These are phyloP conservation scores for Peronospora tabacina DNA, from an alignment of 352 stramenopile genomes.

Conservation along the genomic window DNA sequence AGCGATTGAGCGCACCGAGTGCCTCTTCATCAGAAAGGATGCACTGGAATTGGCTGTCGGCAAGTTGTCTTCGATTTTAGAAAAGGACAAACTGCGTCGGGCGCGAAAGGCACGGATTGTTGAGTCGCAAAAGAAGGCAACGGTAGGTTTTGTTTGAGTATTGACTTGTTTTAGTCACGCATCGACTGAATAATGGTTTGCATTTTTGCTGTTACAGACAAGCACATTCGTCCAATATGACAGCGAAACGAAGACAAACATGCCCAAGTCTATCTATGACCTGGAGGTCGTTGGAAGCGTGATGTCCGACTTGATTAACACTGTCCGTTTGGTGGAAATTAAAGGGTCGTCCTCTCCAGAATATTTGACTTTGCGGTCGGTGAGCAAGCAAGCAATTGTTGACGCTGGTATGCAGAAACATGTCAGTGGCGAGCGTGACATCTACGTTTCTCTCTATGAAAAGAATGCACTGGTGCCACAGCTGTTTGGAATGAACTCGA, in stretches of 20 bases:
- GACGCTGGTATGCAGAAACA: slow-evolving; percentile 81
- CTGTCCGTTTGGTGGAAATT: slow-evolving; percentile 57
- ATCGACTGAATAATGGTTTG: neutral
- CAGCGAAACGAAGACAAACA: slow-evolving; percentile 29
- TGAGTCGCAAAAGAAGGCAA: slow-evolving; percentile 45
- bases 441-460: slow-evolving; percentile 74
- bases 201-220: slow-evolving; percentile 21
- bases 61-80: slow-evolving; percentile 67
- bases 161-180: neutral
- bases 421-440: slow-evolving; percentile 70
- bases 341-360: slow-evolving; percentile 43
- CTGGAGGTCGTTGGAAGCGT: slow-evolving; percentile 68
- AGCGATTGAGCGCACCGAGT: slow-evolving; percentile 68
- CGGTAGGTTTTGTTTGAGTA: slow-evolving; percentile 23
- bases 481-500: slow-evolving; percentile 60
- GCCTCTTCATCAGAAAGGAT: slow-evolving; percentile 79
- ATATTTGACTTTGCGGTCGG: slow-evolving; percentile 69
- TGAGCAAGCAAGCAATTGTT: slow-evolving; percentile 75
- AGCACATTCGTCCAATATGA: slow-evolving; percentile 57
- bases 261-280: slow-evolving; percentile 49
- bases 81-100: slow-evolving; percentile 77
- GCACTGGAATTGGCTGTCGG: slow-evolving; percentile 64
- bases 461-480: slow-evolving; percentile 68
- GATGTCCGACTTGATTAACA: slow-evolving; percentile 69
- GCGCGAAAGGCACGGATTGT: slow-evolving; percentile 58